A percentile compares a stretch with the other conserved stretches of the same genome.
Evolutionary conservation across 2,329 filamentous ascomycete genomes (phyloP).

Genomic region (Didymella lethalis): DNA sequence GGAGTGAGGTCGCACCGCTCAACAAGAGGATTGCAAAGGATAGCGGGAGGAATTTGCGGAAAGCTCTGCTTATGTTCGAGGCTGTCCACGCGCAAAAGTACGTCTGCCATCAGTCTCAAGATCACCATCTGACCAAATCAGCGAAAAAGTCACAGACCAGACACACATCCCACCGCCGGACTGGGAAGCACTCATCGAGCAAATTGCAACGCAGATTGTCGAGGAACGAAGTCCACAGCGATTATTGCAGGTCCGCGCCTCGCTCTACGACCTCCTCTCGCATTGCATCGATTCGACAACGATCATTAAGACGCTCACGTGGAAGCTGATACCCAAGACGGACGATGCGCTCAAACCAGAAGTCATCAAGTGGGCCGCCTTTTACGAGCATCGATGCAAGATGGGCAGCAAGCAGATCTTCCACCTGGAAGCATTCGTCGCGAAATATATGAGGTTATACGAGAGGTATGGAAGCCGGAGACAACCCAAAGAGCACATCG

Average conservation of each 20-base stretch:
- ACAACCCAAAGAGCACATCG: neutral
- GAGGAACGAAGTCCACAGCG: slow-evolving; percentile 89
- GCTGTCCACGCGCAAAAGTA: slow-evolving; percentile 97
- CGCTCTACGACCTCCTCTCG: slow-evolving; percentile 95
- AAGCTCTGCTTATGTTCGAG: slow-evolving; percentile 95
- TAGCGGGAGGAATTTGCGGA: slow-evolving; percentile 87
- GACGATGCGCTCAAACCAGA: slow-evolving; percentile 91
- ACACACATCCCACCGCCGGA: slow-evolving; percentile 94
- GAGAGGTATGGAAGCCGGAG: slow-evolving; percentile 72
- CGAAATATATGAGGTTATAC: slow-evolving; percentile 95
- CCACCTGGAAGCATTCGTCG: slow-evolving; percentile 96
- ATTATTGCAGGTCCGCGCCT: slow-evolving; percentile 86
- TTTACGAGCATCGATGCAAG: slow-evolving; percentile 95
- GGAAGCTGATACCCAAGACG: slow-evolving; percentile 86
- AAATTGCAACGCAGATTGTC: slow-evolving; percentile 93
- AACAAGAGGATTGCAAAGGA: slow-evolving; percentile 88
- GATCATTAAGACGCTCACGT: slow-evolving; percentile 92
- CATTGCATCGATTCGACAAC: slow-evolving; percentile 97
- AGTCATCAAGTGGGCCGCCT: slow-evolving; percentile 93
- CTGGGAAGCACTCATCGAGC: slow-evolving; percentile 90
- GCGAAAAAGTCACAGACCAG: slow-evolving; percentile 86
- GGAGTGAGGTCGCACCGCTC: slow-evolving; percentile 76
- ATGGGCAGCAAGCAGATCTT: slow-evolving; percentile 96
- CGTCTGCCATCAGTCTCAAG: slow-evolving; percentile 39
- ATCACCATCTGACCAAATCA: slow-evolving; percentile 51